phyloP scores from a whole-genome alignment of 495 filamentous ascomycete genomes.

The Aspergillus funiculosus region DNA sequence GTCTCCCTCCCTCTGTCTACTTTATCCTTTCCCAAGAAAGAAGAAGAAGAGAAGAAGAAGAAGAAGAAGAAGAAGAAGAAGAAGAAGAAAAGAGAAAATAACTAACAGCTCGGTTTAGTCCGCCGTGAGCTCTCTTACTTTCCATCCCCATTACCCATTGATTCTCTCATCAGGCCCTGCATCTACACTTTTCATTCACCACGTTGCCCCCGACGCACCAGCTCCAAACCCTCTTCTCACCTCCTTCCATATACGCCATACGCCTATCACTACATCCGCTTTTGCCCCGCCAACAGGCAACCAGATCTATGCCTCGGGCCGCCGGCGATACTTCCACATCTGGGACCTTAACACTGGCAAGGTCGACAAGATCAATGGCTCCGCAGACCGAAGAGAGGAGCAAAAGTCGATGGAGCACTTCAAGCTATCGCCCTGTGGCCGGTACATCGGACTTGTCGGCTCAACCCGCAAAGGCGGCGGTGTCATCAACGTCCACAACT shows the following conservation, averaged over 20 bases:
- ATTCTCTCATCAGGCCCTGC: slow-evolving; percentile 82
- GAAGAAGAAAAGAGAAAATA: slow-evolving; percentile 18
- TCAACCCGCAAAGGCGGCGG: slow-evolving; percentile 77
- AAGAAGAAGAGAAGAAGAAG: no score
- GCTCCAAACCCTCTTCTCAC: slow-evolving; percentile 81
- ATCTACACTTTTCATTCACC: slow-evolving; percentile 80
- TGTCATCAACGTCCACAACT: slow-evolving; percentile 77
- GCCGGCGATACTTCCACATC: slow-evolving; percentile 85
- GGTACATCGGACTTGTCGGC: slow-evolving; percentile 74
- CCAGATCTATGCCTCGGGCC: slow-evolving; percentile 73
- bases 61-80: no score
- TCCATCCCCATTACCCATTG: slow-evolving; percentile 83
- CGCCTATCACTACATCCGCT: slow-evolving; percentile 70
- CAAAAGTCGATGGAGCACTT: slow-evolving; percentile 89
- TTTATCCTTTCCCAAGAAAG: no score
- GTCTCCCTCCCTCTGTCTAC: no score
- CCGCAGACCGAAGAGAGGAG: slow-evolving; percentile 61
- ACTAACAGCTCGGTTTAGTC: slow-evolving; percentile 42
- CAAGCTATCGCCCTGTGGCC: slow-evolving; percentile 76
- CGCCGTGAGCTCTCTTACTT: slow-evolving; percentile 72
- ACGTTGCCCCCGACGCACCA: slow-evolving; percentile 70
- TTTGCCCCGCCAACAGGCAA: slow-evolving; percentile 53
- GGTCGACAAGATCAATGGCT: slow-evolving; percentile 78
- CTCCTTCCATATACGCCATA: slow-evolving; percentile 76
- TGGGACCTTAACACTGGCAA: slow-evolving; percentile 81